Evolutionary conservation across 345 rosid genomes (phyloP), one percentile per base, ranked within the genome.

Genomic region (Trapa incisa): DNA sequence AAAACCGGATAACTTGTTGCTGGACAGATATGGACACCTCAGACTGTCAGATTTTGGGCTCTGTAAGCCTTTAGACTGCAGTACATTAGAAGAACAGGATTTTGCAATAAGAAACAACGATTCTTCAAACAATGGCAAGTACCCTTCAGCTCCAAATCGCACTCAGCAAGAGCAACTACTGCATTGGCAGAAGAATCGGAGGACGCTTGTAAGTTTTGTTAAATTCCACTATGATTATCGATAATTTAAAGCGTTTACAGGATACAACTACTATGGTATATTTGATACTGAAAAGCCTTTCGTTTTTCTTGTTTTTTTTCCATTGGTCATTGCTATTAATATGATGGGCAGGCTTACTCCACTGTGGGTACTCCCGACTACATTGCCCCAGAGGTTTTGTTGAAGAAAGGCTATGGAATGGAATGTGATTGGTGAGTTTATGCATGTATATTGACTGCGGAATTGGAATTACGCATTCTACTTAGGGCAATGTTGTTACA

Each of bases 321-420:
- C 4, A 5, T 8, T 57, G 61, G 32, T 32, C 36, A 57, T 57
- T 57, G 61, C 37, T 57, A 57, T 57, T 11, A 48, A 57, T 57
- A 35, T 57, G 61, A 57, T 3, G 35, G 79, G 66, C 84, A 94
- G 98, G 98, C 98, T 73, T 93, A 88, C 76, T 93, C 98, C 57
- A 93, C 98, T 56, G 97, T 93, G 72, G 98, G 98, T 73, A 93
- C 98, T 17, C 98, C 98, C 64, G 98, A 93, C 73, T 88, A 93
- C 78, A 92, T 92, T 68, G 98, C 98, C 39, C 98, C 98, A 14
- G 98, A 92, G 80, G 97, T 92, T 73, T 76, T 92, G 73, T 72
- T 92, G 79, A 92, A 92, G 86, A 92, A 92, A 81, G 98, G 98
- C 63, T 92, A 92, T 68, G 98, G 93, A 65, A 86, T 93, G 97